Conservation (phyloP, 2,329 filamentous ascomycete genomes). For the Didymella segeticola region DNA sequence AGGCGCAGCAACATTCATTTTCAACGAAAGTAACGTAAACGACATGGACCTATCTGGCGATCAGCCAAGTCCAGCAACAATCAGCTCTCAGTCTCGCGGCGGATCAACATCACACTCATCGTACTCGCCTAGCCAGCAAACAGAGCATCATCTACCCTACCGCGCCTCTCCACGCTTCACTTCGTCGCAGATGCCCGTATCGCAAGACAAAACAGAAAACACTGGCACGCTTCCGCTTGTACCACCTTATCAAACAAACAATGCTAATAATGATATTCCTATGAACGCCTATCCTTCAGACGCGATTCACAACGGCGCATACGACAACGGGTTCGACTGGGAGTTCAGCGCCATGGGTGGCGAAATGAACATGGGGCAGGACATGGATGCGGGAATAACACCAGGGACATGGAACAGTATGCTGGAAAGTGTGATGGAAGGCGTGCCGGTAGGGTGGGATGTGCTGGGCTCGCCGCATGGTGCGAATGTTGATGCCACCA, state of each 20-base stretch:
- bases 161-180: conserved; percentile 37
- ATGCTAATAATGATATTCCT: conserved; percentile 10
- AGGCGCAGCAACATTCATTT: conserved; percentile 18
- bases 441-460: conserved; percentile 39
- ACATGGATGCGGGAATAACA: conserved; percentile 37
- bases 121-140: conserved; percentile 40
- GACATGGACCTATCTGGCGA: conserved; percentile 50
- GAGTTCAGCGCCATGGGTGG: conserved; percentile 32
- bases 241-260: neutral
- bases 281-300: conserved; percentile 13
- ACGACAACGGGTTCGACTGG: conserved; percentile 40
- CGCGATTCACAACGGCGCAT: conserved; percentile 19
- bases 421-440: conserved; percentile 44
- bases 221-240: neutral
- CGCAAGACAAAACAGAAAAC: neutral
- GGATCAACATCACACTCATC: conserved; percentile 47
- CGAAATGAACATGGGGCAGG: conserved; percentile 8
- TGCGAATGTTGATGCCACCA: conserved; percentile 1
- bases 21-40: conserved; percentile 23
- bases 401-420: conserved; percentile 46
- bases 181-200: conserved; percentile 1
- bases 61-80: conserved; percentile 43
- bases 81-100: conserved; percentile 39
- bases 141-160: conserved; percentile 37
- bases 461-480: conserved; percentile 6